Conservation (phyloP, 768 basidiomycete species). For the Boletus reticulatus region DNA sequence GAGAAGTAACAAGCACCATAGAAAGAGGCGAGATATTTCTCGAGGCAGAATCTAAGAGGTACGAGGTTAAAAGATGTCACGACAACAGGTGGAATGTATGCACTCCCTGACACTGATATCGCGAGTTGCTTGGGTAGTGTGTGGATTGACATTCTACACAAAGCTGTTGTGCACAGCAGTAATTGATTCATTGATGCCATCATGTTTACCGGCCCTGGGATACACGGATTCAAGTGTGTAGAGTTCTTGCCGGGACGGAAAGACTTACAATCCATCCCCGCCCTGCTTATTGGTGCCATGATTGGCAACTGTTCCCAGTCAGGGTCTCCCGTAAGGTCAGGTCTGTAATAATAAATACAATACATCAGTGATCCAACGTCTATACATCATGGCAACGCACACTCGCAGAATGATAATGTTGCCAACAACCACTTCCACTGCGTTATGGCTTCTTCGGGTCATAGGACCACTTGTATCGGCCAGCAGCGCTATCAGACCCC, state of each 20-base stretch:
- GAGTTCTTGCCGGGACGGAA: background rate
- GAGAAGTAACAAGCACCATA: conserved; percentile 35
- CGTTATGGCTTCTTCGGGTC: conserved; percentile 29
- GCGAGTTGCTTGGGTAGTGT: conserved; percentile 38
- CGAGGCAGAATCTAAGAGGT: conserved; percentile 30
- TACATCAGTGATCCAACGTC: background rate
- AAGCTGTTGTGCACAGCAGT: conserved; percentile 53
- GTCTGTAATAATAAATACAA: conserved; percentile 34
- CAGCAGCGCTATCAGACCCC: conserved; percentile 46
- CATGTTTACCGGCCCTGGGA: conserved; percentile 56
- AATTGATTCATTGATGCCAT: conserved; percentile 57
- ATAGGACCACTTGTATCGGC: conserved; percentile 46
- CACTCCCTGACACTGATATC: conserved; percentile 19
- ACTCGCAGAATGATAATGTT: conserved; percentile 48
- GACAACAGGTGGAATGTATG: background rate
- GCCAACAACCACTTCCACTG: conserved; percentile 47
- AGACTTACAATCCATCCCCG: conserved; percentile 51
- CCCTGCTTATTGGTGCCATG: conserved; percentile 38
- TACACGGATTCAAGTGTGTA: background rate
- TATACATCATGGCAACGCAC: conserved; percentile 33
- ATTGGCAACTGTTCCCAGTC: conserved; percentile 51
- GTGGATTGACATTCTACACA: conserved; percentile 43
- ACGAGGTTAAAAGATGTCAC: conserved; percentile 12
- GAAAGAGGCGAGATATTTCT: conserved; percentile 21
- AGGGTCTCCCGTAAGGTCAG: conserved; percentile 48